A percentile compares a stretch with the other conserved stretches of the same genome.
These are phyloP conservation scores for Saccharum spontaneum DNA, from an alignment of 176 grass and related monocot genomes.

Conservation along the genomic window DNA sequence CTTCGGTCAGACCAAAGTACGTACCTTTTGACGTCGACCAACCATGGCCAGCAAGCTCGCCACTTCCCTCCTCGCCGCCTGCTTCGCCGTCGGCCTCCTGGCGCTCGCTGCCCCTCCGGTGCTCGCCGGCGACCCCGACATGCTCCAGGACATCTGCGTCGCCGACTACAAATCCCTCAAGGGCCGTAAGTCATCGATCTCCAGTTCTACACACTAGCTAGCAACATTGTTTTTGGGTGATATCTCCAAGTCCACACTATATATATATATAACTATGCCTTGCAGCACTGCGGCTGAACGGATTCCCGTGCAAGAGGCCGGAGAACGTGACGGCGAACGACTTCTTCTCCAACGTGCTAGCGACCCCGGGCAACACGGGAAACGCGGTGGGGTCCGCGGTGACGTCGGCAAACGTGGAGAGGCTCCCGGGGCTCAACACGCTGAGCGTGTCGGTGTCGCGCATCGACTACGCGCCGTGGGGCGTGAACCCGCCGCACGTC, in stretches of 20 bases:
- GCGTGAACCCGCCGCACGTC: conserved; percentile 67
- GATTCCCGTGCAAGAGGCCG: conserved; percentile 62
- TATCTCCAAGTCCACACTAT: too few species aligned
- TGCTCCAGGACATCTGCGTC: conserved; percentile 85
- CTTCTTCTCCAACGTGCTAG: conserved; percentile 54
- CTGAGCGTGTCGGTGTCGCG: conserved; percentile 64
- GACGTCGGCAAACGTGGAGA: conserved; percentile 51
- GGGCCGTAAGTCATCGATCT: conserved; percentile 47
- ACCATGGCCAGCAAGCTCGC: conserved; percentile 25
- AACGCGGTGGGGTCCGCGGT: conserved; percentile 44
- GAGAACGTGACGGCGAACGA: conserved; percentile 56
- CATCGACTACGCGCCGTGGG: conserved; percentile 60
- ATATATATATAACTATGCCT: too few species aligned
- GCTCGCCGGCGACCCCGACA: conserved; percentile 61
- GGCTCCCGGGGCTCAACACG: conserved; percentile 59
- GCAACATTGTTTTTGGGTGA: too few species aligned
- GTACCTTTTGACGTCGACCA: too few species aligned
- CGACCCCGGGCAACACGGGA: conserved; percentile 29
- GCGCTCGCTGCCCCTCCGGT: not conserved
- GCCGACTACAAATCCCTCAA: conserved; percentile 53
- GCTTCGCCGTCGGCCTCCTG: not conserved
- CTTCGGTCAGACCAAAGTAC: too few species aligned
- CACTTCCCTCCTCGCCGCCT: not conserved
- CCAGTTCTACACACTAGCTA: too few species aligned
- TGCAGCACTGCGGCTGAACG: conserved; percentile 59